Base-by-base conservation (phyloP, 2,329 filamentous ascomycete species). In the Paecilomyces formosus region DNA sequence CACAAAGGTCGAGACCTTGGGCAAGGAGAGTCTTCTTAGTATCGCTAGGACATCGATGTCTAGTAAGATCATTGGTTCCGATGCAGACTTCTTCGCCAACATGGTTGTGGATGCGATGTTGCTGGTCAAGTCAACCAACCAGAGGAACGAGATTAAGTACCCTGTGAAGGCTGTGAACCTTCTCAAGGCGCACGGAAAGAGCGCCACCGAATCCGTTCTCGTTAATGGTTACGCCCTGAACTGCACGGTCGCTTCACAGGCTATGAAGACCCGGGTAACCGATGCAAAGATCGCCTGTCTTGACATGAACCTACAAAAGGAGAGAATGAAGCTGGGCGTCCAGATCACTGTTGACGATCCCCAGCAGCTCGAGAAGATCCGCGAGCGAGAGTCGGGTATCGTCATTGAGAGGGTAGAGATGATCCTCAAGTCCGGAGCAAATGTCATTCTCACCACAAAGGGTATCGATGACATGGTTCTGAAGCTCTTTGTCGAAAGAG, bases 21-120 rank as follows among this genome's bases (percentile, higher is more conserved):
- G 92, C 60, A 87, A 90, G 61, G 94, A 97, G 63, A 94, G 90
- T 60, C 84, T 99, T 66, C 76, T 97, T 71, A 97, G 86, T 78
- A 97, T 99, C 73, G 94, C 94, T 62, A 97, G 93, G 81, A 99
- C 94, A 21, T 97, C 92, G 70, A 99, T 99, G 93, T 97, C 92
- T 56, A 96, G 90, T 82, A 99, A 99, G 81, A 95, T 99, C 71
- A 97, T 99, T 73, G 94, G 94, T 59, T 81, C 89, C 58, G 94
- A 99, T 77, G 92, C 90, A 12, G 92, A 96, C 64, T 99, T 99
- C 81, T 99, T 99, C 72, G 86, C 93, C 66, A 89, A 94, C 78
- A 95, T 99, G 88, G 92, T 92, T 12, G 94, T 99, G 55, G 93
- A 99, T 76, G 92, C 90, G 64, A 97, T 99, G 83, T 87, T 89